A percentile compares a stretch with the other conserved stretches of the same genome.
Evolutionary conservation across 2,329 filamentous ascomycete species (phyloP).

Genomic region (Claviceps spartinae): DNA sequence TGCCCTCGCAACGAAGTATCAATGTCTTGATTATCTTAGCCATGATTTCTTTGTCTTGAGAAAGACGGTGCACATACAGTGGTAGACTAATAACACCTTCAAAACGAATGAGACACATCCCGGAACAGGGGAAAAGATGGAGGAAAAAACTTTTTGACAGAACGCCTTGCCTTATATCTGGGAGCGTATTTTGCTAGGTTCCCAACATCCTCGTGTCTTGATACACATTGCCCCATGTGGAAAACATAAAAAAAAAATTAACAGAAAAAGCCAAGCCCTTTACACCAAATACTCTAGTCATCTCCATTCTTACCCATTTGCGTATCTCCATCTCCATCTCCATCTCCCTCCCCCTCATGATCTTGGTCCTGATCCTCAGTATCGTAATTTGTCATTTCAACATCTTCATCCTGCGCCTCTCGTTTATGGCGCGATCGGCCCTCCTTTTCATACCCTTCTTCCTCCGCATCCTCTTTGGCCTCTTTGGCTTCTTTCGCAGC

Average conservation of each 20-base stretch:
- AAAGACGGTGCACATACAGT: too few relatives aligned
- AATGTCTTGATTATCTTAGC: not conserved
- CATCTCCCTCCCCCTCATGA: not conserved
- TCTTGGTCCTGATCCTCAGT: constrained; percentile 22
- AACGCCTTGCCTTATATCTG: constrained; percentile 1
- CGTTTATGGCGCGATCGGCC: constrained; percentile 14
- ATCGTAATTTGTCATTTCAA: constrained; percentile 35
- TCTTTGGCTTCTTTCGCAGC: constrained; percentile 10
- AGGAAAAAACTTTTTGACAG: not conserved
- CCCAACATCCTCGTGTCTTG: not conserved
- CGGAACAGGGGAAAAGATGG: not conserved
- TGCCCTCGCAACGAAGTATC: not conserved
- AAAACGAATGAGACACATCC: too few relatives aligned
- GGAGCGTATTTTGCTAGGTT: not conserved
- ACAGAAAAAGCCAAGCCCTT: not conserved
- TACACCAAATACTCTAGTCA: constrained; percentile 6
- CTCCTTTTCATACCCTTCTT: constrained; percentile 10
- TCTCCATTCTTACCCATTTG: constrained; percentile 7
- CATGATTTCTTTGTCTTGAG: too few relatives aligned
- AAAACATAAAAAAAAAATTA: not conserved
- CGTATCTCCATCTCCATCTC: not conserved
- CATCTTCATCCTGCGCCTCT: constrained; percentile 30
- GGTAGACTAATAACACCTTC: too few relatives aligned
- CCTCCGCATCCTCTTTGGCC: constrained; percentile 6
- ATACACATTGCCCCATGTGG: not conserved